Evolutionary conservation across 140 eudicot species (phyloP).

Genomic region (Oenanthe javanica): DNA sequence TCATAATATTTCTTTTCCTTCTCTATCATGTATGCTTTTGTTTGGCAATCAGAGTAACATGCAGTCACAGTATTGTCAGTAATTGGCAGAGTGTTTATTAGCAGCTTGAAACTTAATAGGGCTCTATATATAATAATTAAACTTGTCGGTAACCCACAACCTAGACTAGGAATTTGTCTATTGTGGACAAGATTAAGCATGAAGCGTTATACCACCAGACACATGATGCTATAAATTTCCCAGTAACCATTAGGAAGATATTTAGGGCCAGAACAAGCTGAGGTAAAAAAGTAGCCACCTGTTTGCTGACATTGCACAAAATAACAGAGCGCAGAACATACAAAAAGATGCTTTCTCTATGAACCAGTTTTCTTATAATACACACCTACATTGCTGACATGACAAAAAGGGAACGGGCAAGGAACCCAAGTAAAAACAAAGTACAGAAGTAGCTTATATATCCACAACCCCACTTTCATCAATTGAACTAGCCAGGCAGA

Average conservation of each 20-base stretch:
- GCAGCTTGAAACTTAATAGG: too few relatives aligned
- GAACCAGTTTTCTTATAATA: slow-evolving; percentile 17
- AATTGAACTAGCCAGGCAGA: background rate
- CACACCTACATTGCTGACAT: slow-evolving; percentile 13
- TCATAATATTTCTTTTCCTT: background rate
- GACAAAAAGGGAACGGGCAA: slow-evolving; percentile 7
- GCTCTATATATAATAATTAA: too few relatives aligned
- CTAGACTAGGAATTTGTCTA: background rate
- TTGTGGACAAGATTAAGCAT: background rate
- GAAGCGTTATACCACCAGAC: background rate
- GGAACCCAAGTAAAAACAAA: background rate
- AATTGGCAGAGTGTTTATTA: too few relatives aligned
- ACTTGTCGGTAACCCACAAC: background rate
- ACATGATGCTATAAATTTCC: background rate
- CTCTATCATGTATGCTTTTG: background rate
- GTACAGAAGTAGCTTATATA: background rate
- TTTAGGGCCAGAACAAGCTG: background rate
- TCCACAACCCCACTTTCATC: slow-evolving; percentile 10
- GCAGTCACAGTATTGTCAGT: too few relatives aligned
- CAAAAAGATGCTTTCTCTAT: slow-evolving; percentile 11
- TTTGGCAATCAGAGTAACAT: too few relatives aligned
- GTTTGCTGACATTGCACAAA: slow-evolving; percentile 9
- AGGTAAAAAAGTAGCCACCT: background rate
- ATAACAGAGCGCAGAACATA: background rate
- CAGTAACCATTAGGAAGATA: background rate